These are phyloP conservation scores for Glaciozyma martinii DNA, from an alignment of 768 basidiomycete species.

Conservation along the genomic window DNA sequence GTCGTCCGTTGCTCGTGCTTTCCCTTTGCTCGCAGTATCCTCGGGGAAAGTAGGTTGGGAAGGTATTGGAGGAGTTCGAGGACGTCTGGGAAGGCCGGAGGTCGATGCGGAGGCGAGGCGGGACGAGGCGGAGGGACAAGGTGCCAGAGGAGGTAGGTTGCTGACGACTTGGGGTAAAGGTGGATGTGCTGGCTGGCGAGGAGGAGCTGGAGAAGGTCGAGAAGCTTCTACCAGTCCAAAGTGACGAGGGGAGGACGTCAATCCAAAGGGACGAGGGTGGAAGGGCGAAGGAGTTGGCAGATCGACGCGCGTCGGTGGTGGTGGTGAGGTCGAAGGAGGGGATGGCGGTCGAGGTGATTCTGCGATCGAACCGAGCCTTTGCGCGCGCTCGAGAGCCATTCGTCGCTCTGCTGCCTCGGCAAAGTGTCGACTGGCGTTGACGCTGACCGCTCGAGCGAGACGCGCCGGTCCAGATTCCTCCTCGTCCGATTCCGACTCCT, in stretches of 20 bases:
- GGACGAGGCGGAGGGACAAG: neutral
- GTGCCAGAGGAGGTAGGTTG: neutral
- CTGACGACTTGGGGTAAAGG: neutral
- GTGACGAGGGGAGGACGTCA: neutral
- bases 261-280: neutral
- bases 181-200: neutral
- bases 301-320: neutral
- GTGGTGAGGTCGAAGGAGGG: neutral
- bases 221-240: neutral
- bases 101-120: neutral
- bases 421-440: conserved; percentile 6
- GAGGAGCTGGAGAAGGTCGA: neutral
- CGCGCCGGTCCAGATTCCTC: neutral
- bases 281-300: neutral
- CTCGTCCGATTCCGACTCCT: neutral
- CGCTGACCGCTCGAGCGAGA: neutral
- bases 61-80: neutral
- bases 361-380: neutral
- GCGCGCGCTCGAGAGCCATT: conserved; percentile 2
- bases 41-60: neutral
- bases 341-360: neutral
- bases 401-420: conserved; percentile 21
- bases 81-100: neutral
- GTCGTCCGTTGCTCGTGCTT: no score
- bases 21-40: no score